Conservation (phyloP, 805 yeast genomes). For the Yamadazyma sp. region DNA sequence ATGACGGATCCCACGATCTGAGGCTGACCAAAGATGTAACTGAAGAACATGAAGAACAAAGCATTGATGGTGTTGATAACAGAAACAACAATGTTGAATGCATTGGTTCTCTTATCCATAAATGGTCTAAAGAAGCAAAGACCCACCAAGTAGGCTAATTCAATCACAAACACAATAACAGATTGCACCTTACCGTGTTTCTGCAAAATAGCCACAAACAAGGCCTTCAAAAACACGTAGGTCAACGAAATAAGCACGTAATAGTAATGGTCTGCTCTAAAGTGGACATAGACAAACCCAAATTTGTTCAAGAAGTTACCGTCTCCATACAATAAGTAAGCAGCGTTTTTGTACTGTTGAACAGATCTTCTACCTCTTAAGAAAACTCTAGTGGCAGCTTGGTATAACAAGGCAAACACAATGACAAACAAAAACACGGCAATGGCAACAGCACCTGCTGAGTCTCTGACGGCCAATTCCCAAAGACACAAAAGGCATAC, state of each 20-base stretch:
- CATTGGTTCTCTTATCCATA: conserved; percentile 92
- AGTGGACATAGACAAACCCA: conserved; percentile 92
- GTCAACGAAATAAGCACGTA: conserved; percentile 66
- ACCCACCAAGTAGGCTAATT: conserved; percentile 63
- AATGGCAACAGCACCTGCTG: conserved; percentile 77
- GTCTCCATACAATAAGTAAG: conserved; percentile 87
- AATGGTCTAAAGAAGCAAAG: conserved; percentile 79
- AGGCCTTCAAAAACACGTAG: conserved; percentile 70
- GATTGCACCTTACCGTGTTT: conserved; percentile 79
- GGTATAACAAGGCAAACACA: conserved; percentile 57
- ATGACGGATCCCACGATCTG: conserved; percentile 86
- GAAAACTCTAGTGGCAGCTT: conserved; percentile 75
- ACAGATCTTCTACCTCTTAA: conserved; percentile 72
- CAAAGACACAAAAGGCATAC: conserved; percentile 77
- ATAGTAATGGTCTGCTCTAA: conserved; percentile 82
- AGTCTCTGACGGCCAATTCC: conserved; percentile 84
- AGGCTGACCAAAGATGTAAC: conserved; percentile 79
- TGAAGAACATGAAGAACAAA: conserved; percentile 84
- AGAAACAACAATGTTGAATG: conserved; percentile 85
- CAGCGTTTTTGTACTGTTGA: conserved; percentile 81
- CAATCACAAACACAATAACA: conserved; percentile 70
- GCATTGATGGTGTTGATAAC: conserved; percentile 80
- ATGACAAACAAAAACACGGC: conserved; percentile 70
- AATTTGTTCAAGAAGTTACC: conserved; percentile 74
- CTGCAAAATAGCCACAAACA: conserved; percentile 87